phyloP scores from a whole-genome alignment of 768 basidiomycete species.

The Hygrocybe punicea region DNA sequence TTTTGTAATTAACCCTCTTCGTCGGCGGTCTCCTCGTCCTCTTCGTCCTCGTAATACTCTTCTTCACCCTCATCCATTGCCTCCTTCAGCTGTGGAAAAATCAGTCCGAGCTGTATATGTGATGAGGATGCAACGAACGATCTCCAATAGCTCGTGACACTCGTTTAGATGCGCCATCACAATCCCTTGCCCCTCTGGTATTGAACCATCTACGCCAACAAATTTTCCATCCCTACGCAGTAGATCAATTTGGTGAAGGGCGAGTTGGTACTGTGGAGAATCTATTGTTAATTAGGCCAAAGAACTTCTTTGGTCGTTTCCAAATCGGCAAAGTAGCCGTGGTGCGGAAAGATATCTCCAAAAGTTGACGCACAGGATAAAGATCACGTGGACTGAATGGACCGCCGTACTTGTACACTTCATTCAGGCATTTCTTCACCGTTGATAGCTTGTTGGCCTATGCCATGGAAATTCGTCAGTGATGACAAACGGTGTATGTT shows the following conservation, averaged over 20 bases:
- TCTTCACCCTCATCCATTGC: slow-evolving; percentile 74
- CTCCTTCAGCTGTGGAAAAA: slow-evolving; percentile 61
- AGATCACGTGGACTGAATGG: slow-evolving; percentile 89
- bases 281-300: slow-evolving; percentile 3
- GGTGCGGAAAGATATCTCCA: not conserved
- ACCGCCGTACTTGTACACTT: slow-evolving; percentile 92
- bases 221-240: slow-evolving; percentile 94
- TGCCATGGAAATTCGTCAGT: not conserved
- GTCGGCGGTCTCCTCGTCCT: slow-evolving; percentile 45
- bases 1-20: slow-evolving; percentile 17
- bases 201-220: slow-evolving; percentile 76
- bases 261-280: slow-evolving; percentile 75
- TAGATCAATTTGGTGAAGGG: slow-evolving; percentile 91
- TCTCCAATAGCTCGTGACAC: slow-evolving; percentile 92
- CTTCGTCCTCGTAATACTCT: slow-evolving; percentile 50
- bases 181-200: slow-evolving; percentile 96
- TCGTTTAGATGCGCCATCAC: slow-evolving; percentile 94
- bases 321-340: too few relatives aligned
- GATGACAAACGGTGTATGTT: not conserved
- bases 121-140: slow-evolving; percentile 49
- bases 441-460: slow-evolving; percentile 96
- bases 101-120: not conserved
- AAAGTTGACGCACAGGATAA: slow-evolving; percentile 68
- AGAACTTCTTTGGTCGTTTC: too few relatives aligned
- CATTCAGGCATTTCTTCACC: slow-evolving; percentile 94